Base-by-base conservation (phyloP, 306 rosid genomes). In the Canavalia ensiformis region DNA sequence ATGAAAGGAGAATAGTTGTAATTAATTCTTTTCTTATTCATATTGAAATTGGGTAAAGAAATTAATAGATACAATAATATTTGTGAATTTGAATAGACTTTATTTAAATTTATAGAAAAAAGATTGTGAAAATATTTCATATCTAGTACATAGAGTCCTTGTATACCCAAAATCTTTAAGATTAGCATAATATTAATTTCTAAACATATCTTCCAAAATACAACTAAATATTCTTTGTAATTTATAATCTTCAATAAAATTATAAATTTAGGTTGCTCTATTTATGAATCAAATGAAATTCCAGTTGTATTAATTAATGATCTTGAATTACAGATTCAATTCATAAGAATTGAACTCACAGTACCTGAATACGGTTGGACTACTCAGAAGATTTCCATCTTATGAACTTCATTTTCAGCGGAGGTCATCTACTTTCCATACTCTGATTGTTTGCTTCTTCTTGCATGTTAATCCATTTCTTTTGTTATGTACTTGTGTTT, bases 301-400 rank as follows among this genome's bases (percentile, higher is more conserved):
- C 41, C 4, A 37, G 41, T 37, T 37, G 4, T 4, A 37, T 37
- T 37, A 37, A 37, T 37, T 37, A 37, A 37, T 2, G 2, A 37
- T 37, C 41, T 37, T 37, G 3, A 37, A 25, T 33, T 69, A 65
- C 92, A 95, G 98, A 69, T 90, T 89, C 99, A 95, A 76, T 84
- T 95, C 49, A 63, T 95, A 13, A 95, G 99, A 91, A 95, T 95
- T 80, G 93, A 95, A 84, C 49, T 93, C 44, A 90, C 98, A 93
- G 99, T 95, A 34, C 99, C 99, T 2, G 95, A 93, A 58, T 95
- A 90, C 60, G 96, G 99, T 11, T 95, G 99, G 99, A 95, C 99
- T 0, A 95, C 97, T 3, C 99, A 95, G 88, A 95, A 95, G 72
- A 90, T 95, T 95, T 95, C 60, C 99, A 95, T 88, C 94, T 95